Percentiles rank a stretch among this genome's conserved stretches.
Conservation (phyloP, 2,329 filamentous ascomycete genomes). For the Ascochyta pisi region DNA sequence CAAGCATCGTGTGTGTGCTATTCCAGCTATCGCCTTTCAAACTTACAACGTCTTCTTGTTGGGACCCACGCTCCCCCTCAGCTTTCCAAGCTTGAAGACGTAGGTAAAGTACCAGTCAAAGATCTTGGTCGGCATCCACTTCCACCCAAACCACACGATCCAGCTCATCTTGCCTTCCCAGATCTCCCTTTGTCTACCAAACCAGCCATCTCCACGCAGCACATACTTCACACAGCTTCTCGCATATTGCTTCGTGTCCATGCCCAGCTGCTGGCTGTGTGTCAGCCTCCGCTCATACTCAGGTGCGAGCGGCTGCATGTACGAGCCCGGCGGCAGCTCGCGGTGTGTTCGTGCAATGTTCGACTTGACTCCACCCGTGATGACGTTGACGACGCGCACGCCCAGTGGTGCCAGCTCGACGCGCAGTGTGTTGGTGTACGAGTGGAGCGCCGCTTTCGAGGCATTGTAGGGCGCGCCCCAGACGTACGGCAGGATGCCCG, state of each 20-base stretch:
- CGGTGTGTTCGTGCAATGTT: slow-evolving; percentile 63
- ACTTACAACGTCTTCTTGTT: slow-evolving; percentile 37
- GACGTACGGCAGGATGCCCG: slow-evolving; percentile 49
- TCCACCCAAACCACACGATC: slow-evolving; percentile 57
- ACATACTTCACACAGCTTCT: slow-evolving; percentile 62
- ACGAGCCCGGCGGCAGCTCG: slow-evolving; percentile 54
- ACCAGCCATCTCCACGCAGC: slow-evolving; percentile 46
- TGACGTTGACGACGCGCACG: slow-evolving; percentile 55
- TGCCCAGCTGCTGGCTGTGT: slow-evolving; percentile 61
- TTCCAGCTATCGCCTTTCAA: no score
- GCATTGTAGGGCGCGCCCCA: slow-evolving; percentile 61
- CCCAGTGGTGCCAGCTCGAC: slow-evolving; percentile 63
- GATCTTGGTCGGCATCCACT: slow-evolving; percentile 54
- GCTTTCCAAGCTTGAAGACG: slow-evolving; percentile 61
- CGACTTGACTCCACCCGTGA: slow-evolving; percentile 67
- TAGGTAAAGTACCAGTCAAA: slow-evolving; percentile 56
- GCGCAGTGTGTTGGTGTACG: slow-evolving; percentile 64
- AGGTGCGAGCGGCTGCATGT: slow-evolving; percentile 60
- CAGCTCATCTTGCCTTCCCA: slow-evolving; percentile 62
- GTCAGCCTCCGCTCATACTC: slow-evolving; percentile 60
- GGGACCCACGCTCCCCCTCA: slow-evolving; percentile 46
- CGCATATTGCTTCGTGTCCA: slow-evolving; percentile 62
- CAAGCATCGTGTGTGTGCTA: no score
- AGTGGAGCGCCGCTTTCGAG: slow-evolving; percentile 65
- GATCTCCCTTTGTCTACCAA: slow-evolving; percentile 55